Conservation (phyloP, 352 stramenopile genomes). For the Blastocystis sp. region DNA sequence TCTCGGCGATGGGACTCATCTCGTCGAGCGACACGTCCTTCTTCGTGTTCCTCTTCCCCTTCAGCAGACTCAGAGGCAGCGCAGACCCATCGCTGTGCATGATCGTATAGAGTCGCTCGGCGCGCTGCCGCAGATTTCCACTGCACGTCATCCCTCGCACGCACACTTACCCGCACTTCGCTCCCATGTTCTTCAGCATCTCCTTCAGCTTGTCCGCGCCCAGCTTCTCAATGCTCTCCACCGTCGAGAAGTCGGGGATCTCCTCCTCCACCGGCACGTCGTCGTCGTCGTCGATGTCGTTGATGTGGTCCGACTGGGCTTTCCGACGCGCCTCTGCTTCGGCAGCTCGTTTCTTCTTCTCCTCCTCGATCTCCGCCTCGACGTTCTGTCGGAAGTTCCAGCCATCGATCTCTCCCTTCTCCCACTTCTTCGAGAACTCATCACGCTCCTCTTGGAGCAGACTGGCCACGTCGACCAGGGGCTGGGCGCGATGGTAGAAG, state of each 20-base stretch:
- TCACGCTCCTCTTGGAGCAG: neutral
- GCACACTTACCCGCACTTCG: constrained; percentile 17
- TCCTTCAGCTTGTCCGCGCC: neutral
- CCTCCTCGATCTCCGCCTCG: constrained; percentile 18
- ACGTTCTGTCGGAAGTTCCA: constrained; percentile 9
- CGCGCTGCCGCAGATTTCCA: constrained; percentile 57
- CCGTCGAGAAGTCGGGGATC: constrained; percentile 21
- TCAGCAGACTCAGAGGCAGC: neutral
- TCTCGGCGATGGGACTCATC: neutral
- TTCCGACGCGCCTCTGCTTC: neutral
- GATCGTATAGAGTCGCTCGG: constrained; percentile 59
- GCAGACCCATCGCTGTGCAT: neutral
- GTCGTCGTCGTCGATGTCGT: constrained; percentile 64
- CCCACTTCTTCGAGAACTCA: constrained; percentile 45
- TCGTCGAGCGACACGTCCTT: constrained; percentile 37
- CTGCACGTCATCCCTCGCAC: constrained; percentile 30
- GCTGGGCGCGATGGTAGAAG: constrained; percentile 79
- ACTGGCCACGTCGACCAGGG: constrained; percentile 76
- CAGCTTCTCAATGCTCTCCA: neutral
- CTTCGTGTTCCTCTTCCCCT: neutral
- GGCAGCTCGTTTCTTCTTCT: neutral
- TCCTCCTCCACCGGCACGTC: constrained; percentile 66
- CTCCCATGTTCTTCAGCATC: neutral
- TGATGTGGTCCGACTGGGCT: constrained; percentile 7
- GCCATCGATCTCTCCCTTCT: neutral